Base-by-base conservation (phyloP, 2,329 filamentous ascomycete species). In the Penicillium rolfsii region DNA sequence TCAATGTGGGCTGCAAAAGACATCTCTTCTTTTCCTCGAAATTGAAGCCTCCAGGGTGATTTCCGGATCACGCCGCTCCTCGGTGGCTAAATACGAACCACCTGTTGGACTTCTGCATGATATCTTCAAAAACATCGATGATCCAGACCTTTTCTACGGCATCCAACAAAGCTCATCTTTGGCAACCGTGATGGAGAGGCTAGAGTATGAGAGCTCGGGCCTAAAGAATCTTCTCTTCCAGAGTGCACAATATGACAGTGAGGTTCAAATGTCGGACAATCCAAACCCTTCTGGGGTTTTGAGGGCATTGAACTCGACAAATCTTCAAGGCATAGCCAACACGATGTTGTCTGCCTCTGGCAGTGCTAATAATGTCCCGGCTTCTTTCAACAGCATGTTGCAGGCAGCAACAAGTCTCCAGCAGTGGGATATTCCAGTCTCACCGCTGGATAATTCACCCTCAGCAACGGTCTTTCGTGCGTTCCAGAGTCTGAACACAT, bases 71-170 rank as follows among this genome's bases (percentile, higher is more conserved):
- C 84, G 91, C 60, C 85, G 91, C 53, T 89, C 90, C 8, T 92
- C 89, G 2, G 78, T 81, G 2, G 71, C 81, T 52, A 81, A 84
- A 74, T 76, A 66, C 66, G 73, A 81, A 50, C 79, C 87, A 28
- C 85, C 91, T 6, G 83, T 85, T 3, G 86, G 91, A 33, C 82
- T 96, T 1, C 81, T 98, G 12, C 83, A 97, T 48, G 82, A 85
- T 0, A 93, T 99, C 2, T 99, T 95, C 74, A 90, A 91, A 72
- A 94, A 91, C 62, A 90, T 99, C 50, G 93, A 97, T 71, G 96
- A 99, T 70, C 94, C 93, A 1, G 95, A 99, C 74, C 89, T 93
- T 0, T 99, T 96, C 74, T 99, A 99, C 72, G 96, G 95, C 4
- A 84, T 97, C 7, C 86, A 91, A 45, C 90, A 96, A 74, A 86